Percentiles rank a stretch among this genome's conserved stretches.
These are phyloP conservation scores for Wickerhamiella alocasiicola DNA, from an alignment of 805 yeast species.

Conservation along the genomic window DNA sequence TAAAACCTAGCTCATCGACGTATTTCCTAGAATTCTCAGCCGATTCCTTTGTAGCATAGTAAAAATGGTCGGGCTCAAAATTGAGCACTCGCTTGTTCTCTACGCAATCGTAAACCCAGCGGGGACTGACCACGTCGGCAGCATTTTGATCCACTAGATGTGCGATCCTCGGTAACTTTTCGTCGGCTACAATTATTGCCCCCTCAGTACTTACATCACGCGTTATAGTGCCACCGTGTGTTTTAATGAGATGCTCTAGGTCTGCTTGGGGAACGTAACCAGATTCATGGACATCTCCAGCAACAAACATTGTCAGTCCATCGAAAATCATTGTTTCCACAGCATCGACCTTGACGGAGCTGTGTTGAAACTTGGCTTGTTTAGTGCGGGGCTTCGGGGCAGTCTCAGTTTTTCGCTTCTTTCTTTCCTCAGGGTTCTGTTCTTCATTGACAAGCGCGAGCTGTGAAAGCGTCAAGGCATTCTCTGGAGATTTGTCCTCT, in stretches of 20 bases:
- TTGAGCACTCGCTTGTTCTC: conserved; percentile 31
- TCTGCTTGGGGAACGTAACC: conserved; percentile 16
- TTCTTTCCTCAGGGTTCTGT: conserved; percentile 15
- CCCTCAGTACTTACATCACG: conserved; percentile 13
- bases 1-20: conserved; percentile 53
- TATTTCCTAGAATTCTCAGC: conserved; percentile 21
- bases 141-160: conserved; percentile 18
- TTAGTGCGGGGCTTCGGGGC: conserved; percentile 24
- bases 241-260: conserved; percentile 18
- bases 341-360: neutral
- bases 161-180: conserved; percentile 13
- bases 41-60: conserved; percentile 28
- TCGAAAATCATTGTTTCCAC: conserved; percentile 16
- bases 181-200: conserved; percentile 20
- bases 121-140: conserved; percentile 48
- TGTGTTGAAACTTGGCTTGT: conserved; percentile 10
- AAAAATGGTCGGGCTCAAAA: conserved; percentile 50
- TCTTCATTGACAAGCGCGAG: conserved; percentile 29
- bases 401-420: neutral
- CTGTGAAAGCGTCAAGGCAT: conserved; percentile 44
- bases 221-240: conserved; percentile 25
- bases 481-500: conserved; percentile 50
- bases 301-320: conserved; percentile 19
- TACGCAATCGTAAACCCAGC: conserved; percentile 65
- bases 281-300: conserved; percentile 22